Base-by-base conservation (phyloP, 495 filamentous ascomycete species). In the Usnea hakonensis region DNA sequence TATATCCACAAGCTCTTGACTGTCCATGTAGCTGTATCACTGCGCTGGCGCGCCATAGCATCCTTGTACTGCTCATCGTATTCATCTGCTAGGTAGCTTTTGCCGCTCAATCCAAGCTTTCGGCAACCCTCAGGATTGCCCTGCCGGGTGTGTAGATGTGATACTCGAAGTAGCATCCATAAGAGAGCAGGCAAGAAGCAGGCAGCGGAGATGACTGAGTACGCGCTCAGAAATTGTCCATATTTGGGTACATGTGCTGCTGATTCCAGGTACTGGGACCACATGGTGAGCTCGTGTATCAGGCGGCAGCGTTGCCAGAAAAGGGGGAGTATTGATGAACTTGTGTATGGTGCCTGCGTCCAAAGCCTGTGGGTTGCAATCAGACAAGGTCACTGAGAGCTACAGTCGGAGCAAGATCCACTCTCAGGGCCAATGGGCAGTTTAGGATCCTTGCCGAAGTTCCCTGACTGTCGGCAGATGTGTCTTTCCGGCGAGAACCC, bases 1-100 rank as follows among this genome's bases (percentile, higher is more conserved):
- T 92, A 95, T 44, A 90, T 86, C 77, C 87, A 91, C 43, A 96
- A 80, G 54, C 88, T 89, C 72, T 91, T 90, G 66, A 97, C 77
- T 26, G 70, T 79, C 81, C 81, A 87, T 58, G 37, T 52, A 36
- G 33, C 46, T 37, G 10, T 16, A 16, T 40, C 64, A 9, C 46
- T 46, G 28, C 30, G 33, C 19, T 62, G 43, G 13, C 65, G 38
- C 35, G 35, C 33, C 32, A 52, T 50, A 38, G 40, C 32, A 10
- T 28, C 55, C 16, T 54, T 36, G 43, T 71, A 69, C 1, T n/a
- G 23, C 14, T 60, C 43, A 38, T 74, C 68, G 55, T 75, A 71
- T 48, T 75, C 75, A 26, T 76, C 73, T 19, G 65, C 66, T 11
- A 75, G 63, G 63, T 72, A 64, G 44, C 70, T 74, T 56, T 76